These are phyloP conservation scores for Penicillium ucsense DNA, from an alignment of 495 filamentous ascomycete species.

Conservation along the genomic window DNA sequence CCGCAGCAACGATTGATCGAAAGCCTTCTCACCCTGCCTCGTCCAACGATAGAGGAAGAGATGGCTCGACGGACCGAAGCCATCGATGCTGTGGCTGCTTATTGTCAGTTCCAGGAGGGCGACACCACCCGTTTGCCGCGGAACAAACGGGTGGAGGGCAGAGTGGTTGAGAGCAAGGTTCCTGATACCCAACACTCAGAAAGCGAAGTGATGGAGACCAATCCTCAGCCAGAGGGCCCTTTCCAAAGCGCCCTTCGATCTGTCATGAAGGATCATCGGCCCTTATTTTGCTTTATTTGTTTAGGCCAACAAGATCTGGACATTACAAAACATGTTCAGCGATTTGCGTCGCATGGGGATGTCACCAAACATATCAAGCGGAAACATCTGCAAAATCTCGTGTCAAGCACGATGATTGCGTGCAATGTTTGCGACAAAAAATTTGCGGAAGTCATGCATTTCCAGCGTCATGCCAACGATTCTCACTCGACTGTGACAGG, in stretches of 20 bases:
- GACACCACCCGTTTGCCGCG: conserved; percentile 7
- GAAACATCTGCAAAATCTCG: conserved; percentile 27
- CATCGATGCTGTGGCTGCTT: conserved; percentile 17
- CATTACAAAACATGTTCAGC: conserved; percentile 15
- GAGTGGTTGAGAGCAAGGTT: background rate
- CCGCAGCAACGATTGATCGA: conserved; percentile 19
- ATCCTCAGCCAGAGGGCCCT: background rate
- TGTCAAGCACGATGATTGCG: conserved; percentile 4
- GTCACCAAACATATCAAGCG: conserved; percentile 33
- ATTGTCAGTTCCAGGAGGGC: conserved; percentile 21
- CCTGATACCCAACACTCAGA: background rate
- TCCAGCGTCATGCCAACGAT: conserved; percentile 10
- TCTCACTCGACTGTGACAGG: conserved; percentile 12
- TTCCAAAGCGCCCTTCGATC: conserved; percentile 15
- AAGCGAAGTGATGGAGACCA: background rate
- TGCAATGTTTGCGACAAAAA: conserved; percentile 10
- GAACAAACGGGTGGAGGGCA: background rate
- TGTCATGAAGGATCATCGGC: conserved; percentile 19
- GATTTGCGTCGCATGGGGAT: conserved; percentile 20
- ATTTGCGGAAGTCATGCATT: conserved; percentile 10
- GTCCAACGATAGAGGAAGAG: conserved; percentile 21
- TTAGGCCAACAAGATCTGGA: conserved; percentile 21
- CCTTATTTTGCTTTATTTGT: conserved; percentile 29
- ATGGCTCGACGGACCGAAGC: conserved; percentile 16
- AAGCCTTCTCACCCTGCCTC: conserved; percentile 17